phyloP scores from a whole-genome alignment of 768 basidiomycete genomes.

The Rossbeevera mucosa region DNA sequence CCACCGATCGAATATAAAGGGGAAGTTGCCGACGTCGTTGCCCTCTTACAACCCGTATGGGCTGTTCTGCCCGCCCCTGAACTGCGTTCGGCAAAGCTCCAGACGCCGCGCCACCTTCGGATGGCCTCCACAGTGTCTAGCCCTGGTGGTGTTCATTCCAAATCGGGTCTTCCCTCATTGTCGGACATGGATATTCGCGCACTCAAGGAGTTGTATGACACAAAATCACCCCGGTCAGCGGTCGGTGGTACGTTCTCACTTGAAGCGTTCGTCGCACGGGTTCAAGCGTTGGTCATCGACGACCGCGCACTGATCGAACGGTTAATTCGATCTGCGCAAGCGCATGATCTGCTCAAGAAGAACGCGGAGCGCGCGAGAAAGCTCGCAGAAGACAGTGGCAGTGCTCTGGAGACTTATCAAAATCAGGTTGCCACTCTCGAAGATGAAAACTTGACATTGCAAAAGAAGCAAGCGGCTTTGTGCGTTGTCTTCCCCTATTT shows the following conservation, averaged over 20 bases:
- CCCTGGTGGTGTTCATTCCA: slow-evolving; percentile 28
- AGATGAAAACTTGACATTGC: slow-evolving; percentile 58
- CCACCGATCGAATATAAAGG: slow-evolving; percentile 31
- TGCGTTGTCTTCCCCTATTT: slow-evolving; percentile 33
- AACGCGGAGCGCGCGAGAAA: slow-evolving; percentile 91
- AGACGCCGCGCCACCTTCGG: slow-evolving; percentile 43
- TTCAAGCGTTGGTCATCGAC: slow-evolving; percentile 78
- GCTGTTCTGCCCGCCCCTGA: slow-evolving; percentile 78
- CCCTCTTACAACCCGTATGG: slow-evolving; percentile 74
- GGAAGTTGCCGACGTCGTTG: slow-evolving; percentile 53
- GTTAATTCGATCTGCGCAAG: slow-evolving; percentile 78
- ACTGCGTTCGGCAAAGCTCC: slow-evolving; percentile 65
- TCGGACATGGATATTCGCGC: slow-evolving; percentile 85
- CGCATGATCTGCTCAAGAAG: slow-evolving; percentile 86
- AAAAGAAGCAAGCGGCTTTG: slow-evolving; percentile 53
- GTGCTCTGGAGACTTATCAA: slow-evolving; percentile 84
- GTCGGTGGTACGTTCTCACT: slow-evolving; percentile 49
- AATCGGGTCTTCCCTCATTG: slow-evolving; percentile 45
- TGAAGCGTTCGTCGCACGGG: slow-evolving; percentile 71
- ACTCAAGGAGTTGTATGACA: slow-evolving; percentile 74
- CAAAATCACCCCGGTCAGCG: slow-evolving; percentile 29
- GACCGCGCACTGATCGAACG: slow-evolving; percentile 82
- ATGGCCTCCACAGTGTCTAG: slow-evolving; percentile 40
- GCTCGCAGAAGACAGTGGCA: slow-evolving; percentile 76
- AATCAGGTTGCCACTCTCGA: slow-evolving; percentile 79